Percentiles rank a stretch among this genome's conserved stretches.
Evolutionary conservation across 1,284 basidiomycete genomes (phyloP).

Genomic region (Trametes hirsuta): DNA sequence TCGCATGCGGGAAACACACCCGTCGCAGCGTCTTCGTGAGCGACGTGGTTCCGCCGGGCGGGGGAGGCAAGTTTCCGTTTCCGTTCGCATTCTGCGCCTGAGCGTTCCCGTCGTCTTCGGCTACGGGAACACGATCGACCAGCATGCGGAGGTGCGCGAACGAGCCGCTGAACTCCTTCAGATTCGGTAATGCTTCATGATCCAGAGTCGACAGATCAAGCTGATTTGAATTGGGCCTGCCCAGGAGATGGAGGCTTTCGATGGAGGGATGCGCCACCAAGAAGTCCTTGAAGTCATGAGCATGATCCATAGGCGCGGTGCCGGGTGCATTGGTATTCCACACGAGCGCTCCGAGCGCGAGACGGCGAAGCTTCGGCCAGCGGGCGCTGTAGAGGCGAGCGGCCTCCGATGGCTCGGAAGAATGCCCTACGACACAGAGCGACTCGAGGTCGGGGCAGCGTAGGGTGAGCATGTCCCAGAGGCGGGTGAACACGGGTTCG

Average conservation of each 20-base stretch:
- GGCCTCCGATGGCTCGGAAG: conserved; percentile 48
- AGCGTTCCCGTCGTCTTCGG: neutral
- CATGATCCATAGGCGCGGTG: conserved; percentile 44
- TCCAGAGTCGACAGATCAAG: conserved; percentile 53
- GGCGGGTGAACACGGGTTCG: conserved; percentile 43
- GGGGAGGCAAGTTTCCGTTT: conserved; percentile 16
- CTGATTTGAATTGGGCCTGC: conserved; percentile 53
- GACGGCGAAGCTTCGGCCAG: conserved; percentile 62
- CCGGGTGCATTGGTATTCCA: conserved; percentile 51
- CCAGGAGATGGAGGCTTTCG: conserved; percentile 54
- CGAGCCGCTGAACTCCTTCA: conserved; percentile 62
- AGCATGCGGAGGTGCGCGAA: conserved; percentile 65
- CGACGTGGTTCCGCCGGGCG: conserved; percentile 31
- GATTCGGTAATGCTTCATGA: conserved; percentile 46
- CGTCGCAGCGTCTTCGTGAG: conserved; percentile 40
- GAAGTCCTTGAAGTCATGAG: conserved; percentile 62
- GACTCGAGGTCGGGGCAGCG: conserved; percentile 66
- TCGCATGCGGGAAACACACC: conserved; percentile 63
- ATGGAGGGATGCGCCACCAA: conserved; percentile 65
- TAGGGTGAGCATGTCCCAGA: conserved; percentile 71
- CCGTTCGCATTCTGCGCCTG: conserved; percentile 5
- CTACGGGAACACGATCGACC: conserved; percentile 21
- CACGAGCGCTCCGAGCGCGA: conserved; percentile 64
- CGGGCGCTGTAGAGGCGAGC: conserved; percentile 48
- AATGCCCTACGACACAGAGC: conserved; percentile 58